Evolutionary conservation across 768 basidiomycete species (phyloP), one percentile per base, ranked within the genome.

Genomic region (Hortiboletus campestris): DNA sequence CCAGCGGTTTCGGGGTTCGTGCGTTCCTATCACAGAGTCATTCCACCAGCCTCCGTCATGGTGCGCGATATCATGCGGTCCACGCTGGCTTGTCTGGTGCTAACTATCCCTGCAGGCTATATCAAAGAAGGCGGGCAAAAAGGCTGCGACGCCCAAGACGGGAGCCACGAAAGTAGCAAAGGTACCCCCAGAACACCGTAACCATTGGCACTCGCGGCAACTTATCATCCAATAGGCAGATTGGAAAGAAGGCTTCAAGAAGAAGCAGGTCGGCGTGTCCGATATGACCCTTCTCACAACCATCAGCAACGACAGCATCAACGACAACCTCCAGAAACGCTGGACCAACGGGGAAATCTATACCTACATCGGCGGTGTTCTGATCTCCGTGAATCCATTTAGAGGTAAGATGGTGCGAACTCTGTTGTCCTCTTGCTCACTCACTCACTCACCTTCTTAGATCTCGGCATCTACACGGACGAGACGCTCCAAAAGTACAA

Each of bases 241-340:
- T 71, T 99, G 96, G 96, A 96, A 96, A 74, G 96, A 98, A 68
- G 94, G 95, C 6, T 99, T 99, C 82, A 97, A 97, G 87, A 99
- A 98, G 86, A 98, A 98, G 76, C 89, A 92, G 74, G 88, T 95
- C 58, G 97, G 97, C 52, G 96, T 99, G 55, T 86, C 92, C 41
- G 97, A 99, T 80, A 99, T 99, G 97, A 99, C 97, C 10, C 77
- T 99, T 58, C 77, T 99, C 55, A 90, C 91, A 22, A 96, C 92
- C 47, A 98, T 98, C 79, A 94, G 91, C 72, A 97, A 99, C 72
- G 96, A 98, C 66, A 88, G 86, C 62, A 86, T 99, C 82, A 98
- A 99, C 72, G 94, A 97, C 49, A 99, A 99, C 71, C 80, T 99
- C 58, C 88, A 97, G 81, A 94, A 96, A 75, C 84, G 97, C 60